Evolutionary conservation across 2,329 filamentous ascomycete species (phyloP), one percentile per base, ranked within the genome.

Genomic region (Cryphonectria carpinicola): DNA sequence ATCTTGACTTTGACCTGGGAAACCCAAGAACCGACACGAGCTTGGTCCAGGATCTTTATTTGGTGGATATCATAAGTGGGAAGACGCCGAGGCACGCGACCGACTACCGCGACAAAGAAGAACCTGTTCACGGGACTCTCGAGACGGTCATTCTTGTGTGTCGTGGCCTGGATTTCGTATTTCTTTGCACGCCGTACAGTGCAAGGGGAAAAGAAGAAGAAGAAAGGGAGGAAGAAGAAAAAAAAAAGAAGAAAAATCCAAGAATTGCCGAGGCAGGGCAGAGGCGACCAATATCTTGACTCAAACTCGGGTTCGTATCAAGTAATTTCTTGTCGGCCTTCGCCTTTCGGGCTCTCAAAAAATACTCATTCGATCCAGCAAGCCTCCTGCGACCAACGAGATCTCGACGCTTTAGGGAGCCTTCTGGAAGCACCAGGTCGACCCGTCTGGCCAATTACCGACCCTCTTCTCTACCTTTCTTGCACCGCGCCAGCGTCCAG

Each of bases 391-490:
- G 43, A 62, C 63, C 41, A 32, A 32, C 56, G 10, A 67, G 25
- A 14, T 11, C n/a, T 62, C 56, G 63, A 65, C 62, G n/a, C 3
- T 46, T 46, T 49, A 14, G 39, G 52, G 54, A 67, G 37, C 28
- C 43, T 66, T 65, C 52, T 68, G 62, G 61, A 70, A 72, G 68
- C 70, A 32, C 61, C 66, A 65, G 63, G 58, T 64, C 68, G 68
- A 60, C 66, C 49, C 58, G 11, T 25, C 64, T 56, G 41, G 58
- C 60, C 66, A 68, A 63, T 63, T 68, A 54, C 66, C 66, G 66
- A 64, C 66, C 37, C 58, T 52, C 32, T 65, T 54, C 65, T 58
- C 65, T 68, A 61, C 37, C 66, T 66, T 41, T 46, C 56, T 43
- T 46, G 60, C 66, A 32, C 62, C 68, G 66, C 65, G 35, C 65